These are phyloP conservation scores for Dioscorea cayenensis DNA, from an alignment of 116 monocot species.

Conservation along the genomic window DNA sequence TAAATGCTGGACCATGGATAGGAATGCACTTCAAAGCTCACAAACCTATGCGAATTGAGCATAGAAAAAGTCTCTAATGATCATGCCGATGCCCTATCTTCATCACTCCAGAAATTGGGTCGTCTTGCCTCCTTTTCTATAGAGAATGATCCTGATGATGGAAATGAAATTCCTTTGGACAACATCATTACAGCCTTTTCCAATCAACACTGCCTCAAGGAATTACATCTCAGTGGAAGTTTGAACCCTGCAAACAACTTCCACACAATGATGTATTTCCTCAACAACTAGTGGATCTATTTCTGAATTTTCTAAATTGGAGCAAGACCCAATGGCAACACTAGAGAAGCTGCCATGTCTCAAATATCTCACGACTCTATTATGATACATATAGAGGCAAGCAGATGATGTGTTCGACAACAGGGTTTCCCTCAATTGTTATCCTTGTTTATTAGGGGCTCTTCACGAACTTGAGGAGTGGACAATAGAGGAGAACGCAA, in stretches of 20 bases:
- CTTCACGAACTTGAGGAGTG: too few relatives aligned
- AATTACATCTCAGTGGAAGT: conserved; percentile 3
- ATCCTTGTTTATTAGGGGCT: too few relatives aligned
- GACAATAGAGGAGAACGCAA: too few relatives aligned
- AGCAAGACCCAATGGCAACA: background rate
- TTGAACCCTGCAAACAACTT: background rate
- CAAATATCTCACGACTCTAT: background rate
- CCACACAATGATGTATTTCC: background rate
- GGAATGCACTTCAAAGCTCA: too few relatives aligned
- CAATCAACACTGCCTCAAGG: background rate
- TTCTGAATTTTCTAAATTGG: background rate
- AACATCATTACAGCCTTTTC: background rate
- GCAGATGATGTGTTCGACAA: too few relatives aligned
- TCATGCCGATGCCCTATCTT: too few relatives aligned
- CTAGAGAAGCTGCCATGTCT: conserved; percentile 9
- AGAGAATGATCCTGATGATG: too few relatives aligned
- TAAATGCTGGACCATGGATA: too few relatives aligned
- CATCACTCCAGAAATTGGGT: background rate
- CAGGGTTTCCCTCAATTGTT: too few relatives aligned
- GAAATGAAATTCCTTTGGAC: background rate
- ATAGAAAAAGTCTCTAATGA: too few relatives aligned
- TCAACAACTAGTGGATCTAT: conserved; percentile 8
- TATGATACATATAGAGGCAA: too few relatives aligned
- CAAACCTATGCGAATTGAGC: too few relatives aligned
- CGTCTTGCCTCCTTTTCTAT: conserved; percentile 4